phyloP scores from a whole-genome alignment of 495 filamentous ascomycete species.

The Podospora tetraspora region DNA sequence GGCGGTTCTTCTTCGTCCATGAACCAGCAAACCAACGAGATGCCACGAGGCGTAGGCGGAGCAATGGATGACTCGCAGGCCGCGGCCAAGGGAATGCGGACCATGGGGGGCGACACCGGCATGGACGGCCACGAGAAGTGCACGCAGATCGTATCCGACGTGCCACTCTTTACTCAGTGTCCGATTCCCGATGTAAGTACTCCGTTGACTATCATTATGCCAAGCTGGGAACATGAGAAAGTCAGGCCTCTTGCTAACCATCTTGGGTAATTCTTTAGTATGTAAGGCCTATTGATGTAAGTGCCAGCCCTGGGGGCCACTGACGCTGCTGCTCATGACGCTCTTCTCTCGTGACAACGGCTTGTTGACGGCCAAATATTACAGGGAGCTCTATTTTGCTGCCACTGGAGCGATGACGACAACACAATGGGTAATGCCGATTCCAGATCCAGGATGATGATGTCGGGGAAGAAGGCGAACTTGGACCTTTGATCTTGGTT shows the following conservation, averaged over 20 bases:
- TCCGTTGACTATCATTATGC: neutral
- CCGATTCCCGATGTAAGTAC: neutral
- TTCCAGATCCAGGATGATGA: neutral
- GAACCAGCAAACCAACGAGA: neutral
- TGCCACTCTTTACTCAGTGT: neutral
- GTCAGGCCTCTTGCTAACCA: neutral
- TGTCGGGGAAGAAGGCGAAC: neutral
- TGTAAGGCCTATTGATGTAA: neutral
- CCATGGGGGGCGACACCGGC: neutral
- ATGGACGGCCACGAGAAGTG: neutral
- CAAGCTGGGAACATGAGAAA: neutral
- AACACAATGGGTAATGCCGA: neutral
- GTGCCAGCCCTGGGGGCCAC: neutral
- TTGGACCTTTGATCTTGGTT: neutral
- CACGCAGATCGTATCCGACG: neutral
- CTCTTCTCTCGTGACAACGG: neutral
- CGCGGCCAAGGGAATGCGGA: neutral
- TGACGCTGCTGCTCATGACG: no score
- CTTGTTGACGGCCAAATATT: neutral
- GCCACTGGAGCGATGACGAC: neutral
- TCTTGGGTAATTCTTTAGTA: neutral
- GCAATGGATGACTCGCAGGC: neutral
- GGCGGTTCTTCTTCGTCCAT: neutral
- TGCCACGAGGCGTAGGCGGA: neutral
- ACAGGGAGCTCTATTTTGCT: neutral